These are phyloP conservation scores for Gamarada debralockiae DNA, from an alignment of 495 filamentous ascomycete species.

Conservation along the genomic window DNA sequence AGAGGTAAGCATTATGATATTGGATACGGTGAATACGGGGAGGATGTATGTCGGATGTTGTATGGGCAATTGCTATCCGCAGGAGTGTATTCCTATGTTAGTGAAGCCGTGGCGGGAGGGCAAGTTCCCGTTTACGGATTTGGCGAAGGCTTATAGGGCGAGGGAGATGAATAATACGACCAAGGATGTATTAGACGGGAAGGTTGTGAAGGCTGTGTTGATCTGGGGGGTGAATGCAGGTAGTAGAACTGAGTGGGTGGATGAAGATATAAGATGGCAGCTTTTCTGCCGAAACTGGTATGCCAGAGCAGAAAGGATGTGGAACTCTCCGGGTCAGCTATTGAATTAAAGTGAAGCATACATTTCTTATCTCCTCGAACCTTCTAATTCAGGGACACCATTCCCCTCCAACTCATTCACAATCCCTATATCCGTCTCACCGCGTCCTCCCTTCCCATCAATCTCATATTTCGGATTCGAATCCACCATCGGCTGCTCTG, in stretches of 20 bases:
- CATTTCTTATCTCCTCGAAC: neutral
- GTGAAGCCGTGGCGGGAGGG: conserved; percentile 10
- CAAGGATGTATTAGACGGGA: conserved; percentile 9
- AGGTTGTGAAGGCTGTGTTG: conserved; percentile 16
- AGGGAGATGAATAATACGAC: conserved; percentile 10
- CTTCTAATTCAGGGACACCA: neutral
- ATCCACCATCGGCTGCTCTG: neutral
- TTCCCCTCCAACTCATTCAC: neutral
- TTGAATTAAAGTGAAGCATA: neutral
- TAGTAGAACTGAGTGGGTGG: too few relatives aligned
- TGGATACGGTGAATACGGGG: conserved; percentile 12
- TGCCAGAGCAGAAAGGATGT: too few relatives aligned
- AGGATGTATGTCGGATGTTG: conserved; percentile 12
- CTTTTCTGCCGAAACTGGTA: too few relatives aligned
- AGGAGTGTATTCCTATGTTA: conserved; percentile 19
- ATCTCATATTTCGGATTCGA: neutral
- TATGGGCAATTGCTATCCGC: conserved; percentile 18
- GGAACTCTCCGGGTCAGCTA: too few relatives aligned
- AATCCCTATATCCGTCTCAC: neutral
- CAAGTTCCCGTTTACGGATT: conserved; percentile 19
- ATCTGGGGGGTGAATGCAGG: too few relatives aligned
- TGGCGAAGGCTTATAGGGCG: conserved; percentile 9
- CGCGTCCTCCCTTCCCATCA: neutral
- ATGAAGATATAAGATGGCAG: too few relatives aligned
- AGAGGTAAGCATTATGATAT: conserved; percentile 7